phyloP scores from a whole-genome alignment of 2,329 filamentous ascomycete genomes.

The Xylariaceae sp. region DNA sequence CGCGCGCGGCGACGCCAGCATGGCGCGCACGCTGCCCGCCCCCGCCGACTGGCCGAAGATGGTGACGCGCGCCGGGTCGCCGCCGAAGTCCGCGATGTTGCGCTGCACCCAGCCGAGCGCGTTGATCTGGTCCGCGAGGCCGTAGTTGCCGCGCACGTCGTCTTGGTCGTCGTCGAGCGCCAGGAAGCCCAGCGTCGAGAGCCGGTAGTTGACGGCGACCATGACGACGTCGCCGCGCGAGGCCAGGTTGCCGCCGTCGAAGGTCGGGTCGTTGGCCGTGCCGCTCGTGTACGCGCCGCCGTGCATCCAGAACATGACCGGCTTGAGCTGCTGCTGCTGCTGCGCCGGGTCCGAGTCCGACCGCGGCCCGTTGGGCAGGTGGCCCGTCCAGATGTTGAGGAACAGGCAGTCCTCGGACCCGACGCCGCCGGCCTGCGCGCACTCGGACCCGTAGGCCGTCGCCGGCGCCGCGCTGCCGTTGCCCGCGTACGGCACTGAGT shows the following conservation, averaged over 20 bases:
- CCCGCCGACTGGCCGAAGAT: slow-evolving; percentile 50
- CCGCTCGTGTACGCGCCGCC: slow-evolving; percentile 51
- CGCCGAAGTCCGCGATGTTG: slow-evolving; percentile 47
- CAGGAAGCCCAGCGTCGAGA: slow-evolving; percentile 50
- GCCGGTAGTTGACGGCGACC: slow-evolving; percentile 53
- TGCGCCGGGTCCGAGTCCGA: too few species aligned
- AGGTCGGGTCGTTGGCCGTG: slow-evolving; percentile 27
- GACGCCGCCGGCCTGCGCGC: slow-evolving; percentile 27
- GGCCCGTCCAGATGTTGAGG: slow-evolving; percentile 37
- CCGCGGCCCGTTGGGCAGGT: slow-evolving; percentile 24
- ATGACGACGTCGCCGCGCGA: slow-evolving; percentile 52
- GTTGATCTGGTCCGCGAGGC: slow-evolving; percentile 40
- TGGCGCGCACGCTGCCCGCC: slow-evolving; percentile 40
- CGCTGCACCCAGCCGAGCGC: slow-evolving; percentile 43
- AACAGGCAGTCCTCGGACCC: slow-evolving; percentile 40
- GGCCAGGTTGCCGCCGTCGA: slow-evolving; percentile 49
- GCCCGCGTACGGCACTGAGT: slow-evolving; percentile 32
- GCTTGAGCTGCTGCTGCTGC: slow-evolving; percentile 20
- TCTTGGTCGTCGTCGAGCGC: slow-evolving; percentile 43
- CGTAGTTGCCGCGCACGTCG: slow-evolving; percentile 39
- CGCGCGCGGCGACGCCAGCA: slow-evolving; percentile 41
- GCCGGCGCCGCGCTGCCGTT: slow-evolving; percentile 26
- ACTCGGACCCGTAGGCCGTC: slow-evolving; percentile 29
- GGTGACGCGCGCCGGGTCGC: slow-evolving; percentile 47
- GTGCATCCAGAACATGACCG: slow-evolving; percentile 24